These are phyloP conservation scores for Phoma sp. DNA, from an alignment of 2,329 filamentous ascomycete species.

Conservation along the genomic window DNA sequence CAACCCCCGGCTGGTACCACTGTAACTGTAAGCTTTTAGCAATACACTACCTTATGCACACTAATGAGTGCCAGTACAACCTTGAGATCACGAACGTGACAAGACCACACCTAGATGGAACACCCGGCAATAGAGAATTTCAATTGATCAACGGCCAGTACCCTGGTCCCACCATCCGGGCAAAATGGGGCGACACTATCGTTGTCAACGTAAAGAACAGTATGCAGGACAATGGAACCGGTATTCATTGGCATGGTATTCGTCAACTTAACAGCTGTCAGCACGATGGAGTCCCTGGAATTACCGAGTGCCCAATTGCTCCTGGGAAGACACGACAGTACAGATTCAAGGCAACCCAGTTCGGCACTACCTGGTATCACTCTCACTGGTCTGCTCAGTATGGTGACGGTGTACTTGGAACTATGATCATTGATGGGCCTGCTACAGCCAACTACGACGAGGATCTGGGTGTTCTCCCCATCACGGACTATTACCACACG, in stretches of 20 bases:
- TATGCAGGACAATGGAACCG: slow-evolving; percentile 54
- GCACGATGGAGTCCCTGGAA: slow-evolving; percentile 62
- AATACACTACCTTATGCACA: too few species aligned
- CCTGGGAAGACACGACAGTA: slow-evolving; percentile 65
- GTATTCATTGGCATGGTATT: slow-evolving; percentile 60
- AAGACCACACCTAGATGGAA: slow-evolving; percentile 47
- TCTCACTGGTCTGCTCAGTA: slow-evolving; percentile 53
- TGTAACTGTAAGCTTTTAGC: slow-evolving; percentile 30
- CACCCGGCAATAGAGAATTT: slow-evolving; percentile 40
- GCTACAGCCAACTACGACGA: slow-evolving; percentile 58
- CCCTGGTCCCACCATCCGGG: slow-evolving; percentile 62
- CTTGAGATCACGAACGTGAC: slow-evolving; percentile 52
- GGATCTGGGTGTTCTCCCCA: slow-evolving; percentile 65
- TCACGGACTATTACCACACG: slow-evolving; percentile 68
- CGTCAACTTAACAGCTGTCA: slow-evolving; percentile 47
- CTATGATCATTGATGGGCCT: slow-evolving; percentile 51
- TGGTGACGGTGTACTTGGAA: slow-evolving; percentile 51
- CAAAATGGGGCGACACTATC: slow-evolving; percentile 48
- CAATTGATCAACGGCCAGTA: slow-evolving; percentile 61
- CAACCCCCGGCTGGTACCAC: slow-evolving; percentile 48
- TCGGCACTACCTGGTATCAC: slow-evolving; percentile 54
- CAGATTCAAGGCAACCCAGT: slow-evolving; percentile 60
- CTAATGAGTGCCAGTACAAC: slow-evolving; percentile 40
- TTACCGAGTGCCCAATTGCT: slow-evolving; percentile 68
- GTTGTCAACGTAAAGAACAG: slow-evolving; percentile 50